A percentile compares a stretch with the other conserved stretches of the same genome.
phyloP scores from a whole-genome alignment of 148 eudicot genomes.

The Fagopyrum esculentum region DNA sequence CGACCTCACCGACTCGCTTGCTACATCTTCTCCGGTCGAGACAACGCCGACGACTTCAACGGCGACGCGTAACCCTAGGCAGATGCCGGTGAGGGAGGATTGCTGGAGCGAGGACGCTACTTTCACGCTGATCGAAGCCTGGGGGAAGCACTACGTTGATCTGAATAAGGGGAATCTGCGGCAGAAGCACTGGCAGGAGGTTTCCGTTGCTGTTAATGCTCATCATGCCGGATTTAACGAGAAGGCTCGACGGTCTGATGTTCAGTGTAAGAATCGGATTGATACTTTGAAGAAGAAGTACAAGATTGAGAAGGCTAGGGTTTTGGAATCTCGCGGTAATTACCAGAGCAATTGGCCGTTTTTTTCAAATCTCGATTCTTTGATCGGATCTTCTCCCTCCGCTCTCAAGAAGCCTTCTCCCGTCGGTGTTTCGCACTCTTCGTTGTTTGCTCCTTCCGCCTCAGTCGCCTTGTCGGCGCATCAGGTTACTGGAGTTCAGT shows the following conservation, averaged over 20 bases:
- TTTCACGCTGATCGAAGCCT: constrained; percentile 51
- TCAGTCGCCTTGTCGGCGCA: constrained; percentile 17
- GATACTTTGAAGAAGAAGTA: constrained; percentile 78
- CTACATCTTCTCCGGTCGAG: constrained; percentile 19
- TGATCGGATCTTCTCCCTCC: constrained; percentile 30
- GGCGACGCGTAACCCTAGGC: constrained; percentile 5
- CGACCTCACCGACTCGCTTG: constrained; percentile 28
- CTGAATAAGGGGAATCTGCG: constrained; percentile 67
- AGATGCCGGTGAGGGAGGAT: constrained; percentile 45
- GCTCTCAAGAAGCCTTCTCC: constrained; percentile 2
- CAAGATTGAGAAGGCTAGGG: constrained; percentile 53
- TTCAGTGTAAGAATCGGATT: constrained; percentile 82
- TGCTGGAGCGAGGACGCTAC: constrained; percentile 75
- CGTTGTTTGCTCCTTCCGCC: not conserved
- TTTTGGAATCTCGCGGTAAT: constrained; percentile 23
- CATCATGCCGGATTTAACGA: constrained; percentile 31
- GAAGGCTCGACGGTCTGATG: constrained; percentile 42
- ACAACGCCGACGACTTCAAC: too few species aligned
- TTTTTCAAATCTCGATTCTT: constrained; percentile 42
- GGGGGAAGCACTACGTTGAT: constrained; percentile 51
- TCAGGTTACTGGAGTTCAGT: not conserved
- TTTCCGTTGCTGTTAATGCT: constrained; percentile 69
- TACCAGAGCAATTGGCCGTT: constrained; percentile 62
- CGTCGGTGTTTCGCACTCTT: constrained; percentile 20
- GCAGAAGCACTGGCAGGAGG: constrained; percentile 58